Conservation (phyloP, 768 basidiomycete species). For the Suillus discolor region DNA sequence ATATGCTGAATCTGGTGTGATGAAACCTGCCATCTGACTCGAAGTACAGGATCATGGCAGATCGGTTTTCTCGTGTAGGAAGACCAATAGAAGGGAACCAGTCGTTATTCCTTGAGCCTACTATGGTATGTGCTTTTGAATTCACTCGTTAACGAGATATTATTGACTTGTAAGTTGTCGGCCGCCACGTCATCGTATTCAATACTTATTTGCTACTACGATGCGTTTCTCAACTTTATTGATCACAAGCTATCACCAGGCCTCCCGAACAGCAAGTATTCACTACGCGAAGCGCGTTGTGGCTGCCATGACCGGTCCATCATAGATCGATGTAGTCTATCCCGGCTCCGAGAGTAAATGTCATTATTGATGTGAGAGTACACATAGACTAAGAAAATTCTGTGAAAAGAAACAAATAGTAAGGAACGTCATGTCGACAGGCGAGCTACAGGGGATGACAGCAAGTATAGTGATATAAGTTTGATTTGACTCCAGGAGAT, state of each 20-base stretch:
- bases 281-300: background rate
- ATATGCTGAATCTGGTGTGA: background rate
- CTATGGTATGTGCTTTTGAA: background rate
- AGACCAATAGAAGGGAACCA: background rate
- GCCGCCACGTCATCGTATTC: background rate
- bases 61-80: background rate
- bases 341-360: background rate
- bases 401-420: background rate
- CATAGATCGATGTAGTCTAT: background rate
- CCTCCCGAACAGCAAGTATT: background rate
- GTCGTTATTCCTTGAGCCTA: background rate
- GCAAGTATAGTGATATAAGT: slow-evolving; percentile 4
- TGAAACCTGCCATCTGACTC: background rate
- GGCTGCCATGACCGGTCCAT: background rate
- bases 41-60: background rate
- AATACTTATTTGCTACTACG: background rate
- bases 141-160: background rate
- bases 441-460: slow-evolving; percentile 6
- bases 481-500: background rate
- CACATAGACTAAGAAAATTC: slow-evolving; percentile 2
- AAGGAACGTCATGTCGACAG: background rate
- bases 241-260: background rate
- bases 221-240: background rate
- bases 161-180: background rate
- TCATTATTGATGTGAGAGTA: slow-evolving; percentile 1